Percentiles rank a stretch among this genome's conserved stretches.
phyloP scores from a whole-genome alignment of 129 eudicot genomes.

The Kitagawia praeruptora region DNA sequence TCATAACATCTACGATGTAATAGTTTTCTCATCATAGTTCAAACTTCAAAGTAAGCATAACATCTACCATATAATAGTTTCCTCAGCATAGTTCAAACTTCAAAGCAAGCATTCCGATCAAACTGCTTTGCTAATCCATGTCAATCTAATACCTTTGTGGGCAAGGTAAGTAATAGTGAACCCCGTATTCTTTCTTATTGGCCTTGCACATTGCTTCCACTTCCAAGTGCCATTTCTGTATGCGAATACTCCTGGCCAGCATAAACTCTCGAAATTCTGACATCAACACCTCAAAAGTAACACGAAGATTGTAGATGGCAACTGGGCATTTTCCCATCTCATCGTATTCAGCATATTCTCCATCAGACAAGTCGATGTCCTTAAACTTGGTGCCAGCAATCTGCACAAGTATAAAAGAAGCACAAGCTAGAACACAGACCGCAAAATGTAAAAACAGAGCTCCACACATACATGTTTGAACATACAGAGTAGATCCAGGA shows the following conservation, averaged over 20 bases:
- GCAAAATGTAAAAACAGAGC: background rate
- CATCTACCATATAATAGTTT: background rate
- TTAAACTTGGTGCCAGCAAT: constrained; percentile 63
- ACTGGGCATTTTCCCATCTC: constrained; percentile 80
- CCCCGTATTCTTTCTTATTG: background rate
- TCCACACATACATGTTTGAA: background rate
- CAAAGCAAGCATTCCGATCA: background rate
- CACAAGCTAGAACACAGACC: background rate
- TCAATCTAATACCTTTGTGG: background rate
- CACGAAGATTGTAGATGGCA: constrained; percentile 57
- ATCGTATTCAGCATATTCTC: constrained; percentile 69
- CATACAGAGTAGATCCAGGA: background rate
- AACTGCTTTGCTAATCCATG: background rate
- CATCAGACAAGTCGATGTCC: constrained; percentile 60
- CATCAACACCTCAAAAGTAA: constrained; percentile 42
- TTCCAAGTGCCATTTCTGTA: background rate
- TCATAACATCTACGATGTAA: background rate
- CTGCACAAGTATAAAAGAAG: constrained; percentile 23
- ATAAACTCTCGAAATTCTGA: background rate
- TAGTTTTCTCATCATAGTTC: background rate
- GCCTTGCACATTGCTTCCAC: background rate
- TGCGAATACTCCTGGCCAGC: background rate
- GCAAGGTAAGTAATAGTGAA: background rate
- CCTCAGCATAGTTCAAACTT: background rate
- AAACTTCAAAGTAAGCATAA: background rate